Evolutionary conservation across 2,329 filamentous ascomycete genomes (phyloP).

Genomic region (Aureobasidium melanogenum): DNA sequence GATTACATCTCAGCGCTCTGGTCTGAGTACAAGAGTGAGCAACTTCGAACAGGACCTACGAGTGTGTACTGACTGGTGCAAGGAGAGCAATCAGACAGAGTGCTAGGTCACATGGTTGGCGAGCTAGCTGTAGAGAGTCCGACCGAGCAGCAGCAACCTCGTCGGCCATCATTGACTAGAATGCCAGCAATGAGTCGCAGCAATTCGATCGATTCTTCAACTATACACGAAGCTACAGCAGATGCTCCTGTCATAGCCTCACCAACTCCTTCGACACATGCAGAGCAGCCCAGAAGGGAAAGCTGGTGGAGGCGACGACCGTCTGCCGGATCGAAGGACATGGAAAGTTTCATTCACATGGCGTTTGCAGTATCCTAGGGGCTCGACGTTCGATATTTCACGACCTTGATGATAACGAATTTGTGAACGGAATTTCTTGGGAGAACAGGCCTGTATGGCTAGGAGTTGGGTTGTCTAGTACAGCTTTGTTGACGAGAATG

Average conservation of each 20-base stretch:
- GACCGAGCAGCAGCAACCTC: background rate
- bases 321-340: background rate
- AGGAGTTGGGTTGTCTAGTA: background rate
- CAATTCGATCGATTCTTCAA: background rate
- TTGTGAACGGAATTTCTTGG: background rate
- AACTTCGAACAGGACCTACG: background rate
- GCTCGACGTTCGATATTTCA: background rate
- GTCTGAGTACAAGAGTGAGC: background rate
- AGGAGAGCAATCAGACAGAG: background rate
- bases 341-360: constrained; percentile 4
- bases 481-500: background rate
- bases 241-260: background rate
- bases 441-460: background rate
- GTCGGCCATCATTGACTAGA: background rate
- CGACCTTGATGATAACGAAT: background rate
- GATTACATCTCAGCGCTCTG: background rate
- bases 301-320: constrained; percentile 4
- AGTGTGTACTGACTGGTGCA: background rate
- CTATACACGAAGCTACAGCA: background rate
- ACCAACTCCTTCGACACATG: background rate
- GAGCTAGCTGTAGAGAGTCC: background rate
- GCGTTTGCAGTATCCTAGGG: background rate
- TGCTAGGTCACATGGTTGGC: background rate
- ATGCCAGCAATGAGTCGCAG: background rate
- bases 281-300: background rate